Base-by-base conservation (phyloP, 306 rosid species). In the Alnus rubra region DNA sequence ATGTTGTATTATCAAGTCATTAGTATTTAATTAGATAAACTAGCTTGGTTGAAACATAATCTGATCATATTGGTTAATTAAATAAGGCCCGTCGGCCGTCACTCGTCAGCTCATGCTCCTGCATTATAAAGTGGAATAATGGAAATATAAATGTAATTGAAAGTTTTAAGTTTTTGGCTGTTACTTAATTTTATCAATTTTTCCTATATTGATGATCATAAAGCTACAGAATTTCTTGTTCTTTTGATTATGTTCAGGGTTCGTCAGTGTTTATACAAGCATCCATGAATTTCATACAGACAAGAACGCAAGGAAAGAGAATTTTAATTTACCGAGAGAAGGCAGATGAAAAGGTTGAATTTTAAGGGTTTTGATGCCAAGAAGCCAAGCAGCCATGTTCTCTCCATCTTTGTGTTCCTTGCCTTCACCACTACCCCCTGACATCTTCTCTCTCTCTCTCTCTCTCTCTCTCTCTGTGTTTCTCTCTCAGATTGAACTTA, bases 321-420 rank as follows among this genome's bases (percentile, higher is more conserved):
- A 42, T 5, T 63, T 63, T 23, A 31, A 48, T 5, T 78, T 30
- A 74, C 83, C 79, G 11, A 74, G 60, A 54, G 79, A 48, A 68
- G 83, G 83, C 60, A 80, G 76, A 54, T 77, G 75, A 67, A 60
- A 74, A 3, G 81, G 79, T 73, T 78, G 69, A 65, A 67, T 56
- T 59, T 59, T 12, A 42, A 73, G 71, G 56, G 53, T 73, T 77
- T 59, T 75, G 13, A 81, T 71, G 2, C 60, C 82, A 59, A 81
- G 76, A 81, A 81, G 72, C 84, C 84, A 81, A 75, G 80, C 84
- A 47, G 80, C 84, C 84, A 75, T 69, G 72, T 81, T 80, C 39
- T n/a, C 45, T 65, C 63, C 84, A 73, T 76, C 73, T 72, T 72
- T 68, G 53, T n/a, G 12, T 23, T 14, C 74, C 48, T 73, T 71